Conservation (phyloP, 768 basidiomycete genomes). For the Rhodotorula graminis region DNA sequence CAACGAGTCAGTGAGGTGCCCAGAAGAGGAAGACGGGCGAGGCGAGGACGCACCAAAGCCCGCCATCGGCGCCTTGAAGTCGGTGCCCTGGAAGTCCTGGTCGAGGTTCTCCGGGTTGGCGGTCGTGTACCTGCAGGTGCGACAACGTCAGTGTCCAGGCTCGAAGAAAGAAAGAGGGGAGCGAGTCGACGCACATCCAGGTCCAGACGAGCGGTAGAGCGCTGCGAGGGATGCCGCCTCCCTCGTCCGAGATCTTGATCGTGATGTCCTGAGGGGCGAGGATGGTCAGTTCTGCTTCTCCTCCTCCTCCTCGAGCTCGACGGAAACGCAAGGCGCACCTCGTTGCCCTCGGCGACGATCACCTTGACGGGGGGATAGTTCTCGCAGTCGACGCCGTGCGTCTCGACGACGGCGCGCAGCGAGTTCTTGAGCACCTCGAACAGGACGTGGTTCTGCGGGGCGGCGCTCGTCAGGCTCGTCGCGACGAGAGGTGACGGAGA, state of each 20-base stretch:
- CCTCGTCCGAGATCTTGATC: slow-evolving; percentile 97
- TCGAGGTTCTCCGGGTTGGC: slow-evolving; percentile 42
- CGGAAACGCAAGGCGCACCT: slow-evolving; percentile 44
- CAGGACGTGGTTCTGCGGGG: slow-evolving; percentile 64
- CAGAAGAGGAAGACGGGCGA: not conserved
- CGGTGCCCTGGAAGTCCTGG: slow-evolving; percentile 54
- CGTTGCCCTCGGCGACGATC: slow-evolving; percentile 91
- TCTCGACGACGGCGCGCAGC: slow-evolving; percentile 89
- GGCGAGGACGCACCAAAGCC: slow-evolving; percentile 54
- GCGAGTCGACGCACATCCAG: slow-evolving; percentile 67
- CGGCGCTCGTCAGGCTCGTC: not conserved
- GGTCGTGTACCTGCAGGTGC: slow-evolving; percentile 43
- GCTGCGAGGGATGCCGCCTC: slow-evolving; percentile 79
- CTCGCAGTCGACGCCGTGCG: slow-evolving; percentile 75
- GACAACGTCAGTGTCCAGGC: slow-evolving; percentile 37
- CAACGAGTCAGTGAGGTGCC: not conserved
- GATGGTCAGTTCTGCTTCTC: no score
- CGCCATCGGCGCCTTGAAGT: slow-evolving; percentile 94
- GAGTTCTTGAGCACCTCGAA: slow-evolving; percentile 99
- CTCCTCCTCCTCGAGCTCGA: not conserved
- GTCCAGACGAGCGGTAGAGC: slow-evolving; percentile 97
- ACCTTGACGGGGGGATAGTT: slow-evolving; percentile 88
- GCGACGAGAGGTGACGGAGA: not conserved
- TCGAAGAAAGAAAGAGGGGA: not conserved
- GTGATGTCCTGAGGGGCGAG: slow-evolving; percentile 64